These are phyloP conservation scores for Nakazawaea siamensis DNA, from an alignment of 805 yeast species.

Conservation along the genomic window DNA sequence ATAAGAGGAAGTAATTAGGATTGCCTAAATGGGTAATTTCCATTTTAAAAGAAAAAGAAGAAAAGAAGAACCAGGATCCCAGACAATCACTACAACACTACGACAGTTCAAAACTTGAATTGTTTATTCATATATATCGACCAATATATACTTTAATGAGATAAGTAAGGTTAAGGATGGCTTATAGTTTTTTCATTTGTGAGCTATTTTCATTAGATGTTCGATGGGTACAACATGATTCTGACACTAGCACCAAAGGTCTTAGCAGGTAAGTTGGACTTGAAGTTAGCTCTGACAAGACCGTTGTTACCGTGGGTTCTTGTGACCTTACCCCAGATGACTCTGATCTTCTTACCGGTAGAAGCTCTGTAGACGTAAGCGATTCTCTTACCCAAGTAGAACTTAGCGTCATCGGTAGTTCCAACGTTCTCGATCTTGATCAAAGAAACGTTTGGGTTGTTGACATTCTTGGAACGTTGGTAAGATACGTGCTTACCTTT, in stretches of 20 bases:
- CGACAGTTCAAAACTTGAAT: no score
- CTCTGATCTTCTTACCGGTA: conserved; percentile 98
- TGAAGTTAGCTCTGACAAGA: conserved; percentile 97
- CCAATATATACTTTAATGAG: no score
- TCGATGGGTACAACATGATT: conserved; percentile 99
- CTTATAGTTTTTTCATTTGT: no score
- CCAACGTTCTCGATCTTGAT: conserved; percentile 96
- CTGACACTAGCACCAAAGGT: conserved; percentile 99
- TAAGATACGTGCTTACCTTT: conserved; percentile 99
- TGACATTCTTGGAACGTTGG: conserved; percentile 98
- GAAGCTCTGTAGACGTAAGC: conserved; percentile 99
- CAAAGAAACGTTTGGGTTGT: conserved; percentile 97
- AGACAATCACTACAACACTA: no score
- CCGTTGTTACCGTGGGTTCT: conserved; percentile 99
- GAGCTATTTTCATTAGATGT: conserved; percentile 58
- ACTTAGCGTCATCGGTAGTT: conserved; percentile 88
- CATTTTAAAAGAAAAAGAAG: no score
- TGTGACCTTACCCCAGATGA: conserved; percentile 98
- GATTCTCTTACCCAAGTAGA: conserved; percentile 98
- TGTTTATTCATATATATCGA: no score
- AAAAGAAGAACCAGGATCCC: no score
- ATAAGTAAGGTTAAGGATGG: no score
- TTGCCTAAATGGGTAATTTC: no score
- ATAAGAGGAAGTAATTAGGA: no score
- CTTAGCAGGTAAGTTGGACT: conserved; percentile 98